Evolutionary conservation across 1,284 basidiomycete species (phyloP).

Genomic region (Ustilago curta): DNA sequence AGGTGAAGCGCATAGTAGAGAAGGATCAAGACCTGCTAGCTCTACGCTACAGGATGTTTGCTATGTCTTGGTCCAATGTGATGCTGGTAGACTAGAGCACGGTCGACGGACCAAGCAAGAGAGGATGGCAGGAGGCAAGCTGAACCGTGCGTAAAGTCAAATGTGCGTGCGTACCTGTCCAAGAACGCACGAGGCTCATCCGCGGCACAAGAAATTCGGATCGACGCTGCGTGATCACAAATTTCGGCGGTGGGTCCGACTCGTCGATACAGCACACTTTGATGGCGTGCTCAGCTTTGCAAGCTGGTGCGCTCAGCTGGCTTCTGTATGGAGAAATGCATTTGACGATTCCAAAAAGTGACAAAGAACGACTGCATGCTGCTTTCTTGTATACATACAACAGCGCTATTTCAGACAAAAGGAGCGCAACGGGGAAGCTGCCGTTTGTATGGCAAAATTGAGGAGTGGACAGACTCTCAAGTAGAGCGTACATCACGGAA

Average conservation of each 20-base stretch:
- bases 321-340: conserved; percentile 2
- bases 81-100: too few relatives aligned
- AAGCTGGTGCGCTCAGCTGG: background rate
- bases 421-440: background rate
- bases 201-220: background rate
- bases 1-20: conserved; percentile 13
- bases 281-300: background rate
- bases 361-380: conserved; percentile 11
- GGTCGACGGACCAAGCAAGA: background rate
- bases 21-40: background rate
- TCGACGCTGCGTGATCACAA: too few relatives aligned
- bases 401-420: conserved; percentile 14
- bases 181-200: conserved; percentile 4
- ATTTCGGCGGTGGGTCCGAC: too few relatives aligned
- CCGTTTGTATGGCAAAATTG: conserved; percentile 20
- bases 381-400: conserved; percentile 18
- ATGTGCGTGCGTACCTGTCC: conserved; percentile 16
- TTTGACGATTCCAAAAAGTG: conserved; percentile 11
- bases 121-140: background rate
- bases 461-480: background rate
- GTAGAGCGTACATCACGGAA: background rate
- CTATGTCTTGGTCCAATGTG: too few relatives aligned
- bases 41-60: too few relatives aligned
- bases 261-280: background rate
- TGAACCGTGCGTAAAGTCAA: conserved; percentile 26